Conservation (phyloP, 192 early-diverging fungal genomes). For the Mortierella claussenii region DNA sequence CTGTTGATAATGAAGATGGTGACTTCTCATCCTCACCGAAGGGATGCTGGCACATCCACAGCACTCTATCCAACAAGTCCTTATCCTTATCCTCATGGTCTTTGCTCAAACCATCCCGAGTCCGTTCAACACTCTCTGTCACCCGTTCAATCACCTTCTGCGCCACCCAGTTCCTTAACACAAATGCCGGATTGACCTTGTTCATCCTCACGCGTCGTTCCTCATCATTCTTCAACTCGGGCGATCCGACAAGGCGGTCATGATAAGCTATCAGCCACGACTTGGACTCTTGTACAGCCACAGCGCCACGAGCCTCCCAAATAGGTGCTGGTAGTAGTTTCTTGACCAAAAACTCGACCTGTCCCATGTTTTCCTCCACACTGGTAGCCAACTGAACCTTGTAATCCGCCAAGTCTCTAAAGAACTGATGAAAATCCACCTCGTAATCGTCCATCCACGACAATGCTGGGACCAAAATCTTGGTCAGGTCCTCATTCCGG, state of each 20-base stretch:
- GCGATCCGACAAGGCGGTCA: slow-evolving; percentile 61
- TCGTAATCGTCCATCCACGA: slow-evolving; percentile 69
- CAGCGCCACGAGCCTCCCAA: slow-evolving; percentile 33
- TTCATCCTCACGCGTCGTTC: slow-evolving; percentile 68
- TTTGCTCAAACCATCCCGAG: slow-evolving; percentile 40
- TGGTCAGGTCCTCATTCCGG: slow-evolving; percentile 60
- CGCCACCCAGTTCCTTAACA: slow-evolving; percentile 84
- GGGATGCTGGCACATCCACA: slow-evolving; percentile 66
- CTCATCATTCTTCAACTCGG: slow-evolving; percentile 19
- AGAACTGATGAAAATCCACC: slow-evolving; percentile 82
- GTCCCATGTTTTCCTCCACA: slow-evolving; percentile 28
- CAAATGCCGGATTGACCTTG: slow-evolving; percentile 77
- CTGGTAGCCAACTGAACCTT: slow-evolving; percentile 34
- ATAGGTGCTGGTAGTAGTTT: slow-evolving; percentile 34
- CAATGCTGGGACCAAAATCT: slow-evolving; percentile 72
- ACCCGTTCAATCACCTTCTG: slow-evolving; percentile 68
- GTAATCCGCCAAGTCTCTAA: slow-evolving; percentile 72
- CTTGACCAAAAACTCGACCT: slow-evolving; percentile 28
- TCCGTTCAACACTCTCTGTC: slow-evolving; percentile 56
- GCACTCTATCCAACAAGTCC: slow-evolving; percentile 53
- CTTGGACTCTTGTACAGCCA: slow-evolving; percentile 46
- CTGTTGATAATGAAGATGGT: slow-evolving; percentile 15
- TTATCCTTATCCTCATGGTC: slow-evolving; percentile 48
- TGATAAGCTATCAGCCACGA: slow-evolving; percentile 70
- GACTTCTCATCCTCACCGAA: slow-evolving; percentile 56